Base-by-base conservation (phyloP, 306 rosid genomes). In the Dryas alaskensis region DNA sequence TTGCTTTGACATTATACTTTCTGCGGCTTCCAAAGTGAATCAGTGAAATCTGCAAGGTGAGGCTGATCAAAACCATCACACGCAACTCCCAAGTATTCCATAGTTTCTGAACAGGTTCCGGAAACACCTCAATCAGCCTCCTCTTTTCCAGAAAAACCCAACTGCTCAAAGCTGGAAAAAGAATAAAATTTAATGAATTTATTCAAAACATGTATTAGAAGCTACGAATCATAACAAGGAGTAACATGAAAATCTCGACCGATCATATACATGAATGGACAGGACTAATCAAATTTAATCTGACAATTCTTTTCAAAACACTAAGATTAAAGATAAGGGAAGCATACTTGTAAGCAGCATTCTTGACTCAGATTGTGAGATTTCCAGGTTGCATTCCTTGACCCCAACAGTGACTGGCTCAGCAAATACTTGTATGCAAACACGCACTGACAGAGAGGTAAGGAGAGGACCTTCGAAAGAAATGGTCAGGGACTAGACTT, bases 31-130 rank as follows among this genome's bases (percentile, higher is more conserved):
- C 86, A 10, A 53, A 53, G 31, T 65, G 4, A 46, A 75, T 60
- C 3, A 79, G 81, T 46, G 68, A 0, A 16, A n/a, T 11, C 62
- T 82, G 86, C 51, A 82, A 61, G 19, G 4, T 53, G 53, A 79
- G 80, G 62, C 83, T 82, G 3, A 71, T 2, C 4, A 64, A 1
- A 22, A 82, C 83, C 69, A 79, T 9, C 8, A 11, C 13, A 46
- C 76, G 82, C 9, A 79, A 40, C 58, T 79, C 69, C 83, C 74
- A 75, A 44, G 52, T 39, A 40, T 50, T 78, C 86, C 80, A 78
- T 4, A 63, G 60, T 58, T 67, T 49, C 50, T 10, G n/a, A 10
- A 55, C 4, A 4, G 13, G 61, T 7, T 54, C 10, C 54, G 84
- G 49, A 69, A 81, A 52, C 37, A 57, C 39, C 1, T 22, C 31